These are phyloP conservation scores for Raphidocelis subcapitata DNA, from an alignment of 139 green algal species.

Conservation along the genomic window DNA sequence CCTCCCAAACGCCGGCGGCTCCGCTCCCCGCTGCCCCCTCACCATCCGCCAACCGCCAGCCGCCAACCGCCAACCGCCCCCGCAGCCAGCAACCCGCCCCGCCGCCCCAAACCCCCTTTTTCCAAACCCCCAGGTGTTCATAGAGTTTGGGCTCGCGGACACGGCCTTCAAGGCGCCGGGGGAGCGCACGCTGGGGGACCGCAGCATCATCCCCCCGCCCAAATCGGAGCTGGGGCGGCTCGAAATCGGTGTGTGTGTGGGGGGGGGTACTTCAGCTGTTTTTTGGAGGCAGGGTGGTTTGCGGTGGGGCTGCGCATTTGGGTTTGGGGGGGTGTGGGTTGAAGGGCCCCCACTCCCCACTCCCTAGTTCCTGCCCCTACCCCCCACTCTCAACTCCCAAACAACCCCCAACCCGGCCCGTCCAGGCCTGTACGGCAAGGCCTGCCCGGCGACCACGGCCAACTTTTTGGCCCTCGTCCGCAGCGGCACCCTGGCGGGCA, in stretches of 20 bases:
- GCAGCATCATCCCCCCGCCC: slow-evolving; percentile 36
- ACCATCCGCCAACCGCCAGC: no score
- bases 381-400: not conserved
- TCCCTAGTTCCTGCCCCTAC: not conserved
- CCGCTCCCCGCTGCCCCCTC: no score
- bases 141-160: slow-evolving; percentile 43
- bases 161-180: slow-evolving; percentile 38
- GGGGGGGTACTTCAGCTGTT: no score
- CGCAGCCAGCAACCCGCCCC: no score
- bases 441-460: slow-evolving; percentile 40
- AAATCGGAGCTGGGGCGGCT: no score
- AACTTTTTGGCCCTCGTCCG: slow-evolving; percentile 52
- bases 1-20: no score
- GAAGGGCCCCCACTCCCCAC: not conserved
- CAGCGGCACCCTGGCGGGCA: slow-evolving; percentile 29
- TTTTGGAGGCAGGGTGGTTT: no score
- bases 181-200: slow-evolving; percentile 59
- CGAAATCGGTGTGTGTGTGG: no score
- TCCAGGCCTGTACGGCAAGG: slow-evolving; percentile 60
- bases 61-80: no score
- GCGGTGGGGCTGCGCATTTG: no score
- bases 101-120: no score
- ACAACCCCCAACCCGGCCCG: not conserved
- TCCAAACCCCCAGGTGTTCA: slow-evolving; percentile 39
- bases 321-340: no score